These are phyloP conservation scores for Lachnellula occidentalis DNA, from an alignment of 2,329 filamentous ascomycete genomes.

Conservation along the genomic window DNA sequence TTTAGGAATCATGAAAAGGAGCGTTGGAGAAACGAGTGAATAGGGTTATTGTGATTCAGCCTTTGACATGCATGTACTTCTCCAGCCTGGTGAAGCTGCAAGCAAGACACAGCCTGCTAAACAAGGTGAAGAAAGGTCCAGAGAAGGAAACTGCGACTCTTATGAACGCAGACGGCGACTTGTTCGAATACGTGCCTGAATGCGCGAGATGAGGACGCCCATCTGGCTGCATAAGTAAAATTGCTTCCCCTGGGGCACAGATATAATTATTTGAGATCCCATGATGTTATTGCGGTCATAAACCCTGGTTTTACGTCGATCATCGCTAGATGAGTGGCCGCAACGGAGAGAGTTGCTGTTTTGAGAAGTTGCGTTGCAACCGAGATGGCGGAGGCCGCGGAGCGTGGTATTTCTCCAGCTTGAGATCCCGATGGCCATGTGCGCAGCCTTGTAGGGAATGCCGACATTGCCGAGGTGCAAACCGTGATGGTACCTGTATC, in stretches of 20 bases:
- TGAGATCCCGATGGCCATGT: too few relatives aligned
- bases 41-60: not conserved
- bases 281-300: not conserved
- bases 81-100: not conserved
- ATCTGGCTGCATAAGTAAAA: not conserved
- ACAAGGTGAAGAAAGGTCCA: not conserved
- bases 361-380: not conserved
- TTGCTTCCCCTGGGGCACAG: not conserved
- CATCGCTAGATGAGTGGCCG: not conserved
- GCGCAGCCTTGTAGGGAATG: too few relatives aligned
- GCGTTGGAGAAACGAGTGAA: not conserved
- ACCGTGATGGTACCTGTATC: too few relatives aligned
- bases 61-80: not conserved
- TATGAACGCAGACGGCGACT: not conserved
- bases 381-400: too few relatives aligned
- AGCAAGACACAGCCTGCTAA: slow-evolving; percentile 6
- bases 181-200: not conserved
- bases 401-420: too few relatives aligned
- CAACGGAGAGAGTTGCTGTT: not conserved
- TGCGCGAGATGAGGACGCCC: not conserved
- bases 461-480: too few relatives aligned
- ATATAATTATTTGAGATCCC: not conserved
- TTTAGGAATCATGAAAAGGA: not conserved
- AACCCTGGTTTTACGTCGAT: not conserved
- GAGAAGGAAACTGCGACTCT: not conserved